These are phyloP conservation scores for Daldinia caldariorum DNA, from an alignment of 495 filamentous ascomycete species.

Conservation along the genomic window DNA sequence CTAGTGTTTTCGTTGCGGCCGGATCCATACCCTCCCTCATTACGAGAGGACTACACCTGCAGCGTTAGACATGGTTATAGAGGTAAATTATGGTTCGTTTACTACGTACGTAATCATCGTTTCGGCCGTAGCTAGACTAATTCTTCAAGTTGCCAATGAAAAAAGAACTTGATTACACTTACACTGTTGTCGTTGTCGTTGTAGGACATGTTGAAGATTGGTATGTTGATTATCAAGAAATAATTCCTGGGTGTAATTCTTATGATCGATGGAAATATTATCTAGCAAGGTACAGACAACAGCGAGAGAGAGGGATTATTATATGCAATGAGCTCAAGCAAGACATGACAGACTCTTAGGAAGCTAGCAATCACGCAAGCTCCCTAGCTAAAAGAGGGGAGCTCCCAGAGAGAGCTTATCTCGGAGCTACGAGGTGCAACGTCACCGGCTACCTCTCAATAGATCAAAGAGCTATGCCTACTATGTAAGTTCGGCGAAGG, in stretches of 20 bases:
- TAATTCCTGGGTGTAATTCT: neutral
- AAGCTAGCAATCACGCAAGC: neutral
- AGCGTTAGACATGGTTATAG: neutral
- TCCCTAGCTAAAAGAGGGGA: constrained; percentile 25
- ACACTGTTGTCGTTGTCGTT: constrained; percentile 41
- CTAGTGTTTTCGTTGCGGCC: neutral
- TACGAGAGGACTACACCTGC: constrained; percentile 4
- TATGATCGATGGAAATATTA: neutral
- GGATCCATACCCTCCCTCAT: constrained; percentile 8
- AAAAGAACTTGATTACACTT: too few relatives aligned
- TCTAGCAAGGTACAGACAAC: neutral
- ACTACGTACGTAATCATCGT: constrained; percentile 15
- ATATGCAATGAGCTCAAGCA: constrained; percentile 29
- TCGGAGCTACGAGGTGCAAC: constrained; percentile 25
- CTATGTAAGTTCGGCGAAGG: constrained; percentile 30
- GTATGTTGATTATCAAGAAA: neutral
- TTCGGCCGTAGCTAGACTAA: constrained; percentile 38
- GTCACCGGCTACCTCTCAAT: constrained; percentile 36
- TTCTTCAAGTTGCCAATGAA: too few relatives aligned
- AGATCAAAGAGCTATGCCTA: constrained; percentile 38
- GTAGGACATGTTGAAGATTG: constrained; percentile 47
- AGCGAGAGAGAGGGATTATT: constrained; percentile 19
- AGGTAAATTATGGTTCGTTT: neutral
- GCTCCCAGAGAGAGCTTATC: constrained; percentile 24
- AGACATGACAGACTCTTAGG: constrained; percentile 8